Conservation (phyloP, 495 filamentous ascomycete genomes). For the Aspergillus avenaceus region DNA sequence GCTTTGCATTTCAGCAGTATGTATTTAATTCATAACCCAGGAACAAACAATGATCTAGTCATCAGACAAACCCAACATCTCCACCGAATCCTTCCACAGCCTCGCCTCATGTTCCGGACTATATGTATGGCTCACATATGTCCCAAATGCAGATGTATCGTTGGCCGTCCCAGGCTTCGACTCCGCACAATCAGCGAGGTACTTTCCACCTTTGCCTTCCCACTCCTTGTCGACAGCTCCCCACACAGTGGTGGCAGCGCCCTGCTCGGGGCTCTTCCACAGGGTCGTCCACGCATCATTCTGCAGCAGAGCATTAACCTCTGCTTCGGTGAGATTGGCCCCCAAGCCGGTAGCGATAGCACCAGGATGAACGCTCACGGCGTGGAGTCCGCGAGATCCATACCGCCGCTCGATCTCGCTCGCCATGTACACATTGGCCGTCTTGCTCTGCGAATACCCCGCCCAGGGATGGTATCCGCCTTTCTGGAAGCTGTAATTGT, state of each 20-base stretch:
- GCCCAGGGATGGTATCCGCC: slow-evolving; percentile 24
- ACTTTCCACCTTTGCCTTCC: slow-evolving; percentile 36
- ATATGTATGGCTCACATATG: slow-evolving; percentile 34
- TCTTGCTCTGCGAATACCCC: slow-evolving; percentile 31
- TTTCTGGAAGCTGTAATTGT: slow-evolving; percentile 24
- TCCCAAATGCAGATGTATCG: slow-evolving; percentile 12
- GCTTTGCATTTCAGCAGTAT: too few species aligned
- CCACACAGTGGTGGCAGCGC: slow-evolving; percentile 38
- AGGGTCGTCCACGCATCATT: slow-evolving; percentile 17
- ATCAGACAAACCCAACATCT: slow-evolving; percentile 32
- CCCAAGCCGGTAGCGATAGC: slow-evolving; percentile 20
- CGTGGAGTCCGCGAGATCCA: slow-evolving; percentile 32
- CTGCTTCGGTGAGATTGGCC: slow-evolving; percentile 7
- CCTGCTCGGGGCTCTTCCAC: slow-evolving; percentile 30
- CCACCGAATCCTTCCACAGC: slow-evolving; percentile 41
- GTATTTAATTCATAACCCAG: too few species aligned
- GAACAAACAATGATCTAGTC: not conserved
- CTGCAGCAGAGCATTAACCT: slow-evolving; percentile 10
- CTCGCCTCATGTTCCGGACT: slow-evolving; percentile 32
- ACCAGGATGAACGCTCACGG: slow-evolving; percentile 35
- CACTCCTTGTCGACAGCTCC: slow-evolving; percentile 35
- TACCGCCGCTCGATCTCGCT: slow-evolving; percentile 38
- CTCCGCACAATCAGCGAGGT: slow-evolving; percentile 31
- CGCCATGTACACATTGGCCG: slow-evolving; percentile 33
- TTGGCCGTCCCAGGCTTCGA: slow-evolving; percentile 14